Evolutionary conservation across 345 rosid species (phyloP).

Genomic region (Alliaria petiolata): DNA sequence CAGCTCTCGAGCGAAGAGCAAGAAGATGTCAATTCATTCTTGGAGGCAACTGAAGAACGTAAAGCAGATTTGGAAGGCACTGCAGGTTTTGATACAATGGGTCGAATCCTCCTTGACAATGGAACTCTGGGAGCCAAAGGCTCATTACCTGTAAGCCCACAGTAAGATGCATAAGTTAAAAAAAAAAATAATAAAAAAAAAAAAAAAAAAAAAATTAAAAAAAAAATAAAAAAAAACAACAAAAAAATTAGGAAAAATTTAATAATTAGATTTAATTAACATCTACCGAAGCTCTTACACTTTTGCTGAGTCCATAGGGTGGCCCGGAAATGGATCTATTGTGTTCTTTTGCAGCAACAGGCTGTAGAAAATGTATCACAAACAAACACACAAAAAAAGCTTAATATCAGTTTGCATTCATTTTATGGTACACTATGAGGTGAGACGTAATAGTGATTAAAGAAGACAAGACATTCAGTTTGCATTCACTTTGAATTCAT

Average conservation of each 20-base stretch:
- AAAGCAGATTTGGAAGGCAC: slow-evolving; percentile 32
- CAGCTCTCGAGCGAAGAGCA: slow-evolving; percentile 67
- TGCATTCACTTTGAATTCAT: neutral
- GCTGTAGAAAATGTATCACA: slow-evolving; percentile 36
- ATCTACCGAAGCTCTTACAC: slow-evolving; percentile 52
- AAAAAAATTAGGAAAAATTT: slow-evolving; percentile 1
- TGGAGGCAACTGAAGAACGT: slow-evolving; percentile 43
- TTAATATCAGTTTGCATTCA: neutral
- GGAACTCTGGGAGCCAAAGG: slow-evolving; percentile 34
- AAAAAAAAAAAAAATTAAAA: no score
- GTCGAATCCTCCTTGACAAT: slow-evolving; percentile 33
- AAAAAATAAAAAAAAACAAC: no score
- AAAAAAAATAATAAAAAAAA: no score
- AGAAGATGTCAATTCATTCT: slow-evolving; percentile 52
- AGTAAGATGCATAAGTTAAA: slow-evolving; percentile 11
- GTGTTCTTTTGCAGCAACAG: slow-evolving; percentile 34
- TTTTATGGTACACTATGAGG: neutral
- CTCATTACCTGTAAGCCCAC: slow-evolving; percentile 49
- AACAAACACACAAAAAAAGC: neutral
- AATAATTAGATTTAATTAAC: slow-evolving; percentile 45
- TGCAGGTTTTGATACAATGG: slow-evolving; percentile 42
- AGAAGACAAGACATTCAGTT: neutral
- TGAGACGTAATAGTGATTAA: neutral
- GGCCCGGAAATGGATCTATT: slow-evolving; percentile 48
- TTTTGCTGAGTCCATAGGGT: slow-evolving; percentile 37